Conservation (phyloP, 2,329 filamentous ascomycete species). For the Talaromyces sp. region DNA sequence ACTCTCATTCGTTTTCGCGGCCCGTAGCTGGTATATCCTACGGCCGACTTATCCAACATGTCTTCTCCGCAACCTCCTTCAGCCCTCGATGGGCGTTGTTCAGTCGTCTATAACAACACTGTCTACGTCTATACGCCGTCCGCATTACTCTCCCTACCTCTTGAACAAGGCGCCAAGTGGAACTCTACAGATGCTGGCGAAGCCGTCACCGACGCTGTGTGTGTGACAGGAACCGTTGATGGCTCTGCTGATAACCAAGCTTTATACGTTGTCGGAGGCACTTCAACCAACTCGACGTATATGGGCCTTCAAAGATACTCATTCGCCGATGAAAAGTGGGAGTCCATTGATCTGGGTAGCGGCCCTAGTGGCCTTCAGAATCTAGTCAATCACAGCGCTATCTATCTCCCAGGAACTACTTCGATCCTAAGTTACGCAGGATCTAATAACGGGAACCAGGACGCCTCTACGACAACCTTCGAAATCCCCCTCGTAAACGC, state of each 20-base stretch:
- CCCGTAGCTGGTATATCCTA: conserved; percentile 30
- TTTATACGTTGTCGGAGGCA: conserved; percentile 79
- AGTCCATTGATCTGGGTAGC: conserved; percentile 49
- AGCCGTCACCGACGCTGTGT: conserved; percentile 70
- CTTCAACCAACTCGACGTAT: conserved; percentile 57
- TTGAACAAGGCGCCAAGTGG: conserved; percentile 72
- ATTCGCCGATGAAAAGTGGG: conserved; percentile 57
- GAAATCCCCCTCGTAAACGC: conserved; percentile 59
- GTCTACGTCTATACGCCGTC: conserved; percentile 77
- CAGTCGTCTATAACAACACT: conserved; percentile 73
- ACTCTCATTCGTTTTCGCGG: conserved; percentile 15
- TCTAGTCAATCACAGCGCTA: conserved; percentile 69
- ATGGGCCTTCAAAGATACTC: conserved; percentile 70
- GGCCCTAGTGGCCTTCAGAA: conserved; percentile 64
- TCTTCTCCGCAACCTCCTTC: conserved; percentile 66
- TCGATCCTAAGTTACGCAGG: conserved; percentile 80
- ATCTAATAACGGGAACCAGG: conserved; percentile 56
- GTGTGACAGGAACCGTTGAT: conserved; percentile 65
- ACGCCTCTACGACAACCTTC: conserved; percentile 70
- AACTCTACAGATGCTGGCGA: conserved; percentile 61
- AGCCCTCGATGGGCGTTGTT: conserved; percentile 73
- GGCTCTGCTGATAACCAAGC: conserved; percentile 58
- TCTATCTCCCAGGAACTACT: conserved; percentile 67
- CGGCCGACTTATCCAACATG: conserved; percentile 51
- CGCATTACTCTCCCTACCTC: conserved; percentile 69